phyloP scores from a whole-genome alignment of 805 yeast genomes.

The Jamesozyma spencerorum region DNA sequence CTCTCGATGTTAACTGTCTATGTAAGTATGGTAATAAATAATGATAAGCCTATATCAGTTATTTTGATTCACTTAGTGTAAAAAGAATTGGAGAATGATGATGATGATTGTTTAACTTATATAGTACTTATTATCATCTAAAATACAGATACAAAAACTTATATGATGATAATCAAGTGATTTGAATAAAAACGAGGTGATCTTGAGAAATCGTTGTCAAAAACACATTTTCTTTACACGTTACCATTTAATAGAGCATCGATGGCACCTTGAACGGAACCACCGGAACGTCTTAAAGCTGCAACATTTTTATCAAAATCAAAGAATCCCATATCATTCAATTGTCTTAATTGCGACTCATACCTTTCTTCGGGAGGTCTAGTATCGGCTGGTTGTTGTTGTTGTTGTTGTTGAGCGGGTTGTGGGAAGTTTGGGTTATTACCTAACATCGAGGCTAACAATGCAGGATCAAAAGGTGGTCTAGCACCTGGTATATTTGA shows the following conservation, averaged over 20 bases:
- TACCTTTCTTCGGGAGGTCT: conserved; percentile 77
- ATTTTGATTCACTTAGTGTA: too few relatives aligned
- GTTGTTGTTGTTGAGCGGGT: conserved; percentile 7
- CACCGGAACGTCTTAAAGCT: conserved; percentile 91
- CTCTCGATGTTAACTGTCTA: too few relatives aligned
- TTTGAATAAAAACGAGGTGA: too few relatives aligned
- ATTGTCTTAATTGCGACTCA: conserved; percentile 60
- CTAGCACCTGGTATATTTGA: conserved; percentile 10
- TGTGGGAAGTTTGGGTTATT: conserved; percentile 5
- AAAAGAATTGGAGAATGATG: too few relatives aligned
- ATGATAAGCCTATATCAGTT: too few relatives aligned
- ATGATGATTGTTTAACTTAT: too few relatives aligned
- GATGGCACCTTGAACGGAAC: conserved; percentile 93
- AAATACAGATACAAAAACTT: too few relatives aligned
- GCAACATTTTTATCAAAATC: conserved; percentile 88
- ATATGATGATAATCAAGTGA: too few relatives aligned
- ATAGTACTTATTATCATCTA: too few relatives aligned
- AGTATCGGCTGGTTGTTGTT: conserved; percentile 35
- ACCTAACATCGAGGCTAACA: conserved; percentile 40
- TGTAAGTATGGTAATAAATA: too few relatives aligned
- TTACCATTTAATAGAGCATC: conserved; percentile 69
- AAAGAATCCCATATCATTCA: conserved; percentile 77
- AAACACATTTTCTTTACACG: too few relatives aligned
- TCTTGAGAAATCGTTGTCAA: too few relatives aligned
- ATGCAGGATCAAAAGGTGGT: conserved; percentile 41